Conservation (phyloP, 2,329 filamentous ascomycete genomes). For the Xylaria sp. region DNA sequence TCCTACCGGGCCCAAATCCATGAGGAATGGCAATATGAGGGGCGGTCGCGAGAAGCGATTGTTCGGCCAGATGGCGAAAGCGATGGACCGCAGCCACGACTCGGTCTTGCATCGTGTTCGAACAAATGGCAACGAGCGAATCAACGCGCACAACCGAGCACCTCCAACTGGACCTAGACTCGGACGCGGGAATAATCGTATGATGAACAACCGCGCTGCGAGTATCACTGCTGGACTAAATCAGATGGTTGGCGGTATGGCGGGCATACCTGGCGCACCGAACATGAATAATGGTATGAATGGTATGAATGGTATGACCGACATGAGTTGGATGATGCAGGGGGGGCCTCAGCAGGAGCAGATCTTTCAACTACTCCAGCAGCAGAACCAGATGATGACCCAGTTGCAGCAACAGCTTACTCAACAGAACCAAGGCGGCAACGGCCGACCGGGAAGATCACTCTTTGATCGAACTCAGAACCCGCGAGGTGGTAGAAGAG, state of each 20-base stretch:
- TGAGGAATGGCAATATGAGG: slow-evolving; percentile 72
- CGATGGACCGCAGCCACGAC: slow-evolving; percentile 82
- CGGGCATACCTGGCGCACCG: slow-evolving; percentile 52
- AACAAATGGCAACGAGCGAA: slow-evolving; percentile 77
- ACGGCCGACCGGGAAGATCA: slow-evolving; percentile 64
- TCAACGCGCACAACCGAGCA: slow-evolving; percentile 80
- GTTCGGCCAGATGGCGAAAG: slow-evolving; percentile 84
- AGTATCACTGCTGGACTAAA: slow-evolving; percentile 61
- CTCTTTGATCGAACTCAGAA: slow-evolving; percentile 79
- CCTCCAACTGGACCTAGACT: slow-evolving; percentile 78
- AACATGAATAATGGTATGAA: slow-evolving; percentile 54
- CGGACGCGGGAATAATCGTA: slow-evolving; percentile 61
- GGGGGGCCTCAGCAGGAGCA: slow-evolving; percentile 75
- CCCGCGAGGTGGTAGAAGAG: slow-evolving; percentile 63
- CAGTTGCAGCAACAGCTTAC: slow-evolving; percentile 75
- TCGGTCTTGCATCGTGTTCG: slow-evolving; percentile 84
- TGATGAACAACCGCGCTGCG: slow-evolving; percentile 62
- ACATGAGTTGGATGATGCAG: slow-evolving; percentile 62
- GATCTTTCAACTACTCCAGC: slow-evolving; percentile 81
- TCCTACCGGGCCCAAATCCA: slow-evolving; percentile 93
- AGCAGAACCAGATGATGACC: slow-evolving; percentile 87
- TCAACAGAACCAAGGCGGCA: slow-evolving; percentile 63
- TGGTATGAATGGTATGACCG: slow-evolving; percentile 56
- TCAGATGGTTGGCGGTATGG: slow-evolving; percentile 55
- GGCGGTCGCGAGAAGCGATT: slow-evolving; percentile 79